Evolutionary conservation across 1,284 basidiomycete genomes (phyloP).

Genomic region (Sporisorium graminicola): DNA sequence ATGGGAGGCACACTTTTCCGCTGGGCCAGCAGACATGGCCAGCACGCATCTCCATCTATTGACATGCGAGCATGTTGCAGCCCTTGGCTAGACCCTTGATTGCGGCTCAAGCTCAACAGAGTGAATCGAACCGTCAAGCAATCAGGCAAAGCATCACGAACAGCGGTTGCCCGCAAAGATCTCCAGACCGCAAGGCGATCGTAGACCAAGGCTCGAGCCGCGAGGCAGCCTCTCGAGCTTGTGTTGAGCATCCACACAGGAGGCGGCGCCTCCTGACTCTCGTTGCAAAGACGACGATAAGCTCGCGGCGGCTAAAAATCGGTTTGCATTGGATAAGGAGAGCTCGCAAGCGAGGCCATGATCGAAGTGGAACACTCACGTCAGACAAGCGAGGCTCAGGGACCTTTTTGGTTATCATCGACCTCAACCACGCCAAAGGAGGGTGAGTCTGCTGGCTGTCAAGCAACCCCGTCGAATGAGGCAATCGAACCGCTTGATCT

Average conservation of each 20-base stretch:
- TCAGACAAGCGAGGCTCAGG: neutral
- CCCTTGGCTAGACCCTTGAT: neutral
- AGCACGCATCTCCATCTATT: no score
- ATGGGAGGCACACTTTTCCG: neutral
- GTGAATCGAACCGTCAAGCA: neutral
- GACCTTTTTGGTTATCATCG: neutral
- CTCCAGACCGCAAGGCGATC: neutral
- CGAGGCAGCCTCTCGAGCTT: neutral
- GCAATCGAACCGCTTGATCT: neutral
- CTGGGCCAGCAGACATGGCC: no score
- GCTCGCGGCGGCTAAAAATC: neutral
- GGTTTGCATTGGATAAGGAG: neutral
- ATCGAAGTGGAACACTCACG: neutral
- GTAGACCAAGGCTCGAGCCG: neutral
- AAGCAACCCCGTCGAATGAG: neutral
- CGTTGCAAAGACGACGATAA: neutral
- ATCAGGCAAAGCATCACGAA: neutral
- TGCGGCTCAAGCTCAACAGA: neutral
- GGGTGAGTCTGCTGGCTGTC: neutral
- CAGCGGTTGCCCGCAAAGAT: neutral
- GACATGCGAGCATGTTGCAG: no score
- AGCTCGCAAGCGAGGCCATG: neutral
- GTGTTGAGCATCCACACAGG: neutral
- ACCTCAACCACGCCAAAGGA: neutral
- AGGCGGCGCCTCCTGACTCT: neutral